Evolutionary conservation across 2,329 filamentous ascomycete genomes (phyloP).

Genomic region (Colletotrichum agaves): DNA sequence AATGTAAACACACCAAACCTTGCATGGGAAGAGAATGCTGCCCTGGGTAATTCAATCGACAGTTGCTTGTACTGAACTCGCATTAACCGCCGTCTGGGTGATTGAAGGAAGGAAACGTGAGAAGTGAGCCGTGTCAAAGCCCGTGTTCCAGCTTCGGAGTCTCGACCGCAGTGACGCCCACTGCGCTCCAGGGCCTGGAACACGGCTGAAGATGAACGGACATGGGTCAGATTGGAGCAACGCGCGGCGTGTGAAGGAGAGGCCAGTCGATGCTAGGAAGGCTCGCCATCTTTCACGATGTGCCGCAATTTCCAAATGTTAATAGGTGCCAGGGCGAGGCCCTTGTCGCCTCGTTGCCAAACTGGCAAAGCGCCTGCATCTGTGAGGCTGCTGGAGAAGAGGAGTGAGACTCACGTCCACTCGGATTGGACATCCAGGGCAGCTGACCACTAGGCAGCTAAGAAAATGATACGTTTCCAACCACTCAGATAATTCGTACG

Average conservation of each 20-base stretch:
- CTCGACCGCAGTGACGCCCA: slow-evolving; percentile 22
- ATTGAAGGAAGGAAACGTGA: slow-evolving; percentile 7
- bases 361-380: slow-evolving; percentile 20
- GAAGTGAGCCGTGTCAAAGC: slow-evolving; percentile 31
- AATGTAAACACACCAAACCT: neutral
- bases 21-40: neutral
- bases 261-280: slow-evolving; percentile 16
- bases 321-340: slow-evolving; percentile 4
- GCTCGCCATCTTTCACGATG: slow-evolving; percentile 17
- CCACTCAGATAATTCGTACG: slow-evolving; percentile 36
- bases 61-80: neutral
- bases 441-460: slow-evolving; percentile 35
- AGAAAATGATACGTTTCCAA: slow-evolving; percentile 28
- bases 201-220: slow-evolving; percentile 16
- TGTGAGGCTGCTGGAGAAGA: slow-evolving; percentile 16
- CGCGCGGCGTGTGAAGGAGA: slow-evolving; percentile 14
- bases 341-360: slow-evolving; percentile 24
- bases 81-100: slow-evolving; percentile 19
- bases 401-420: slow-evolving; percentile 9
- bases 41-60: slow-evolving; percentile 2
- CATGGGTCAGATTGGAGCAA: slow-evolving; percentile 27
- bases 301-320: neutral
- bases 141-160: slow-evolving; percentile 12
- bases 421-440: slow-evolving; percentile 16
- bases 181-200: slow-evolving; percentile 2